Evolutionary conservation across 768 basidiomycete species (phyloP).

Genomic region (Saitozyma podzolica): DNA sequence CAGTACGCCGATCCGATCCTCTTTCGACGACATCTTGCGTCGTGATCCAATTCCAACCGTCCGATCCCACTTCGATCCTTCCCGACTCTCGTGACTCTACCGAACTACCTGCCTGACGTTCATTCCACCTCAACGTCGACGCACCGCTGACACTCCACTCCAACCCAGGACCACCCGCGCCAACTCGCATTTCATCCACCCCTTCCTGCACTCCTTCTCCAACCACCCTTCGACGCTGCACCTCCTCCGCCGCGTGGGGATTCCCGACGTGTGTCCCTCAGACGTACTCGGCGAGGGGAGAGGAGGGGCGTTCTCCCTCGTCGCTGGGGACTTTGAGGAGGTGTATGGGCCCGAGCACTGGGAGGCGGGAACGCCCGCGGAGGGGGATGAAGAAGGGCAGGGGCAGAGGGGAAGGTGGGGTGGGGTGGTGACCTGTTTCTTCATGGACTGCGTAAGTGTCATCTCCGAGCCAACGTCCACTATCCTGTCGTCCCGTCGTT

Average conservation of each 20-base stretch:
- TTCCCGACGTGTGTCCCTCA: conserved; percentile 83
- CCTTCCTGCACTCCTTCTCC: conserved; percentile 89
- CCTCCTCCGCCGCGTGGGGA: conserved; percentile 66
- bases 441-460: conserved; percentile 80
- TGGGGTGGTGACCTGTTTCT: conserved; percentile 90
- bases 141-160: not conserved
- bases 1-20: conserved; percentile 57
- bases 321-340: conserved; percentile 94
- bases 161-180: conserved; percentile 62
- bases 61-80: not conserved
- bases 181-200: conserved; percentile 75
- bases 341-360: conserved; percentile 64
- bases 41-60: no score
- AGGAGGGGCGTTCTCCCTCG: conserved; percentile 61
- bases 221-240: conserved; percentile 64
- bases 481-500: not conserved
- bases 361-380: conserved; percentile 30
- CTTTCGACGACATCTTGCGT: no score
- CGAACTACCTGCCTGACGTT: not conserved
- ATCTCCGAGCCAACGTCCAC: not conserved
- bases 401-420: conserved; percentile 81
- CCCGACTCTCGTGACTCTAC: not conserved
- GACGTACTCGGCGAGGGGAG: conserved; percentile 57
- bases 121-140: no score
- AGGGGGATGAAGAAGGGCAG: conserved; percentile 57